A percentile compares a stretch with the other conserved stretches of the same genome.
phyloP scores from a whole-genome alignment of 192 early-diverging fungal species.

The Backusella australiensis region DNA sequence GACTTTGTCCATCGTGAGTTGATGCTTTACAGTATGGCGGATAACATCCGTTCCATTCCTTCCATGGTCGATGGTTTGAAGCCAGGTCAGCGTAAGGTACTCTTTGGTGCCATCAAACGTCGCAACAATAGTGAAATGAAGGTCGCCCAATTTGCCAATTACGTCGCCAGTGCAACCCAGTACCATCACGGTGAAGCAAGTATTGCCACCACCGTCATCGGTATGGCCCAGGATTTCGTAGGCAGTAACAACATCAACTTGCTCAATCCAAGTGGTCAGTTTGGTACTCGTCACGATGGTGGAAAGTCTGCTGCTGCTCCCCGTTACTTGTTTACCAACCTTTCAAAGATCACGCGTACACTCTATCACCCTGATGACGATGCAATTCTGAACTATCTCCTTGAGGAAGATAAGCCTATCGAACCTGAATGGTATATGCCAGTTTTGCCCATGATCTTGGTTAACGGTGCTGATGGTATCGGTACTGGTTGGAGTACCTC shows the following conservation, averaged over 20 bases:
- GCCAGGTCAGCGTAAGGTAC: constrained; percentile 94
- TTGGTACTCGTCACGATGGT: constrained; percentile 87
- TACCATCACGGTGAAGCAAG: constrained; percentile 96
- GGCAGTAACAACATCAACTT: constrained; percentile 94
- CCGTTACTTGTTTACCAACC: constrained; percentile 92
- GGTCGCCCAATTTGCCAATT: constrained; percentile 84
- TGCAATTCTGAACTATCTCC: constrained; percentile 74
- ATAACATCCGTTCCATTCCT: constrained; percentile 94
- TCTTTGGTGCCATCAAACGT: constrained; percentile 83
- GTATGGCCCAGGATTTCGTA: constrained; percentile 92
- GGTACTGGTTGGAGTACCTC: constrained; percentile 87
- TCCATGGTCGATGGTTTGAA: constrained; percentile 94
- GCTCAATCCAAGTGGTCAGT: constrained; percentile 83
- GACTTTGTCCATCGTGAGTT: constrained; percentile 97
- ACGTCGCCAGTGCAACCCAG: constrained; percentile 83
- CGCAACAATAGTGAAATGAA: constrained; percentile 84
- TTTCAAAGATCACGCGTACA: constrained; percentile 68
- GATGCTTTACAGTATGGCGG: constrained; percentile 91
- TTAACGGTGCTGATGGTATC: constrained; percentile 95
- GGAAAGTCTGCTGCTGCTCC: constrained; percentile 94
- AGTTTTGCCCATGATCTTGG: constrained; percentile 89
- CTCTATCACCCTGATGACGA: constrained; percentile 85
- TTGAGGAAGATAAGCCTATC: constrained; percentile 87
- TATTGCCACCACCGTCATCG: constrained; percentile 83
- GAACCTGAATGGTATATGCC: constrained; percentile 97